Base-by-base conservation (phyloP, 2,329 filamentous ascomycete genomes). In the Penicillium fuscoglaucum region DNA sequence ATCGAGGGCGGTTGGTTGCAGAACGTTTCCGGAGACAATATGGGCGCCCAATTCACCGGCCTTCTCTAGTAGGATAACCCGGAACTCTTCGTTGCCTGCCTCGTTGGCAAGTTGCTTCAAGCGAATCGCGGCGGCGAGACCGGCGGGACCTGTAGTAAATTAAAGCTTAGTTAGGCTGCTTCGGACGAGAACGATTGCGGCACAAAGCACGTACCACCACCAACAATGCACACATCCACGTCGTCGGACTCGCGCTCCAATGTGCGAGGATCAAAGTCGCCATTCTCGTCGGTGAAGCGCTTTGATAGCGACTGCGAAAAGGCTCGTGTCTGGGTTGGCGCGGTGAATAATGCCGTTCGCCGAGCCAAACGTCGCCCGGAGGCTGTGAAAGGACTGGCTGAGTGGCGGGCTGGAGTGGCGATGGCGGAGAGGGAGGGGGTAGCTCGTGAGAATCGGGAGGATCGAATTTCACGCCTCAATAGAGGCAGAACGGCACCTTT, bases 221-320 rank as follows among this genome's bases (percentile, higher is more conserved):
- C 95, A 54, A 99, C 87, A 70, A 99, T 98, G 77, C 92, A 96
- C 31, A 99, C 93, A 76, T 99, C 95, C 31, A 99, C 95, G 78
- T 95, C 81, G 70, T 99, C 95, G 54, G 87, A 90, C 75, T 98
- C 95, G 64, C 95, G 88, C 64, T 98, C 93, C 58, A 93, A 81
- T 55, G 81, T 75, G 24, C 73, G 72, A 9, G 88, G 88, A 71
- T 92, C 87, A 67, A 91, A 90, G 56, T 79, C 70, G 37, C 85
- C 84, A 57, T 85, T 79, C 28, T 74, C 71, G 58, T 79, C 77
- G 52, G 78, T 77, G 57, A 80, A 71, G 52, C 69, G 70, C 44
- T 74, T 73, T 50, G 68, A 70, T 41, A 74, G 57, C 48, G 78
- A 78, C 44, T 76, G 72, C 29, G 81, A 82, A 66, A 83, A 80